Base-by-base conservation (phyloP, 1,284 basidiomycete genomes). In the Hymenochaete sp. region DNA sequence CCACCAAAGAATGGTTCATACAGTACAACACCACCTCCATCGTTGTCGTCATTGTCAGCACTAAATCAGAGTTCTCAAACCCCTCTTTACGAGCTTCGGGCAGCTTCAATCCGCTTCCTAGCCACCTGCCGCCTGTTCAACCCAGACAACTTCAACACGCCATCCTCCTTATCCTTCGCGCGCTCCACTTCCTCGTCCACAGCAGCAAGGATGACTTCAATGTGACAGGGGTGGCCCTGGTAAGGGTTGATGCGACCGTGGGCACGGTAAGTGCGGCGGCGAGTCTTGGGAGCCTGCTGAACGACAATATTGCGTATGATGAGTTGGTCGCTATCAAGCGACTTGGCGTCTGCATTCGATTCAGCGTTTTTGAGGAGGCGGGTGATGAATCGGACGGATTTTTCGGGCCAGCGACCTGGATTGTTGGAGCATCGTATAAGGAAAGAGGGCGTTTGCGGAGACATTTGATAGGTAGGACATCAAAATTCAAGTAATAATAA, bases 231-330 rank as follows among this genome's bases (percentile, higher is more conserved):
- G 72, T 88, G 83, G 45, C 89, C 88, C 69, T 91, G 86, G 74
- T 87, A 88, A 44, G 86, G 84, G 71, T 88, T 89, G 67, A 89
- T 93, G 60, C 90, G 84, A 81, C 90, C 90, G 69, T 93, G 91
- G 44, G 96, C 96, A 71, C 96, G 93, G 83, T 96, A 99, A 57
- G 96, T 99, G 66, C 96, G 90, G 62, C 96, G 91, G 68, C 92
- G 92, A 66, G 96, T 99, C 91, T 98, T 98, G 55, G 95, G 96
- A 56, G 96, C 96, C 72, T 98, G 95, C 67, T 99, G 88, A 52
- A 98, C 93, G 56, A 91, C 88, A 57, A 98, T 97, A 79, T 87
- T 96, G 76, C 88, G 93, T 77, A 99, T 95, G 63, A 71, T 59
- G 49, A 98, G 82, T 55, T 95, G 91, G 62, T 98, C 93, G 52